Evolutionary conservation across 805 yeast species (phyloP), one percentile per base, ranked within the genome.

Genomic region (Candida coleopterorum): DNA sequence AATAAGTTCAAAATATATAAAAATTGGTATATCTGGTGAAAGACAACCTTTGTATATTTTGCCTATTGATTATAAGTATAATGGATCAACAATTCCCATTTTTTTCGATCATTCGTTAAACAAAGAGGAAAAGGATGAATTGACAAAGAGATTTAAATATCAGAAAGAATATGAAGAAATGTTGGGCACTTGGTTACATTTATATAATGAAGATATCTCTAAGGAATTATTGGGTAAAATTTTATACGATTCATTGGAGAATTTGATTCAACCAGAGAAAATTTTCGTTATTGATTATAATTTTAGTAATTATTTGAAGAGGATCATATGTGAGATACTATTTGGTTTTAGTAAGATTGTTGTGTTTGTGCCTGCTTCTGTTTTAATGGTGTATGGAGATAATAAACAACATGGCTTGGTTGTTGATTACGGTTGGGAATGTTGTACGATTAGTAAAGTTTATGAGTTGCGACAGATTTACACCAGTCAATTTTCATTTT

Each of bases 341-440:
- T 41, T 60, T 14, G 38, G 39, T n/a, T 47, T 42, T 7, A 44
- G 54, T 11, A 56, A 46, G 32, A 49, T 60, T 2, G 49, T 58
- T 2, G 42, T 50, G n/a, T 46, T 52, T 34, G 25, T 46, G 3
- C 51, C 55, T 0, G 50, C 42, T 10, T 34, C 56, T 2, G 36
- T 52, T 2, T 31, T 58, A 29, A 22, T 50, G 0, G 46, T 55
- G 7, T 34, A 60, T 3, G 51, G 57, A 2, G 39, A 51, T 9
- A 49, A 49, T 34, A 22, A 37, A 9, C n/a, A 40, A 12, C 35
- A 52, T 27, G 64, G 62, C 1, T 32, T 62, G 9, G 59, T 61
- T 7, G 24, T 62, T 9, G 55, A 60, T 39, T 35, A 58, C 20
- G 55, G 54, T 6, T 62, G 67, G 67, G 45, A 45, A 21, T 26